Evolutionary conservation across 495 filamentous ascomycete species (phyloP), one percentile per base, ranked within the genome.

Genomic region (Aspergillus sparsus): DNA sequence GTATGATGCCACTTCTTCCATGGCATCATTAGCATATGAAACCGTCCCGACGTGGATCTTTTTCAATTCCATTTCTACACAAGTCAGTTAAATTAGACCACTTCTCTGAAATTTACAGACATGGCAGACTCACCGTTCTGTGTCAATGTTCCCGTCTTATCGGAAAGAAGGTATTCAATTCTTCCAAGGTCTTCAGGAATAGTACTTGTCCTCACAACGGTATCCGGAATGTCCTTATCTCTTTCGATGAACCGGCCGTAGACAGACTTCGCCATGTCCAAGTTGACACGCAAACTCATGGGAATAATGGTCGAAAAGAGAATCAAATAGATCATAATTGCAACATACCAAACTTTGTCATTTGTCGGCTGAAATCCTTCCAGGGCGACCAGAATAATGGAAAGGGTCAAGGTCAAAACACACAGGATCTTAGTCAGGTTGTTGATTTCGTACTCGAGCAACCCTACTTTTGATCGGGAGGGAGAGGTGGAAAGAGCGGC

Each of bases 241-340:
- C 86, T 79, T 69, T 99, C 91, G 64, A 99, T 99, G 67, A 96
- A 97, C 72, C 88, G 89, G 9, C 93, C 93, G 71, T 98, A 99
- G 0, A 96, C 91, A 15, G 87, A 89, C 74, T 99, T 99, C 9
- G 93, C 94, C 85, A 99, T 89, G 63, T 99, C 94, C 31, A 99
- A 76, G 62, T 99, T 99, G 54, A 99, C 94, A 13, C 94, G 85
- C 56, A 99, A 81, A 71, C 90, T 95, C 77, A 99, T 97, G 7
- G 95, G 95, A 47, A 99, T 94, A 69, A 99, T 98, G 2, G 93
- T 97, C 7, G 93, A 97, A 79, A 97, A 99, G n/a, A 99, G 81
- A 58, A 99, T 94, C 52, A 99, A 75, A 72, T 97, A 99, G 41
- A 92, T 87, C 82, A 94, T 91, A 63, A 98, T 95, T 50, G 94